These are phyloP conservation scores for Corniculantispora saksenae DNA, from an alignment of 2,329 filamentous ascomycete genomes.

Conservation along the genomic window DNA sequence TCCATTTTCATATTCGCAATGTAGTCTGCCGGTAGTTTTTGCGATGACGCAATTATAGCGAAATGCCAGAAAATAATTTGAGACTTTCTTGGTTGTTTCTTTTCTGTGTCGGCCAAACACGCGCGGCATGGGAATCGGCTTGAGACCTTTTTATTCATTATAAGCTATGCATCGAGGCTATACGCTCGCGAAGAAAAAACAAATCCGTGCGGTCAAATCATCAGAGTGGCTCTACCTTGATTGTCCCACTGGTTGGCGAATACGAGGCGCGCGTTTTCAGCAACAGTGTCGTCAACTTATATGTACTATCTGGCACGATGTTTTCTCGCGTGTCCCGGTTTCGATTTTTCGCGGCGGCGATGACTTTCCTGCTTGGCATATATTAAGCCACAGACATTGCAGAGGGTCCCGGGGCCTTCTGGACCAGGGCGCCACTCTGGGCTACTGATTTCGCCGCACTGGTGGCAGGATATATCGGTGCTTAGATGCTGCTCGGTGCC, in stretches of 20 bases:
- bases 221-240: no score
- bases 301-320: background rate
- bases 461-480: slow-evolving; percentile 16
- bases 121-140: no score
- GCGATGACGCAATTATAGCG: no score
- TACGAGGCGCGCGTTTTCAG: no score
- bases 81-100: no score
- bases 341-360: background rate
- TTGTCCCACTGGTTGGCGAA: no score
- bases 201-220: background rate
- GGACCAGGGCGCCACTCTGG: slow-evolving; percentile 20
- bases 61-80: no score
- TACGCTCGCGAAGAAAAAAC: background rate
- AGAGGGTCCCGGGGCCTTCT: slow-evolving; percentile 19
- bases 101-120: no score
- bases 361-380: slow-evolving; percentile 20
- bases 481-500: background rate
- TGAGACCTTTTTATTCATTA: background rate
- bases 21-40: background rate
- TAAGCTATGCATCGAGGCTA: background rate
- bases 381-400: slow-evolving; percentile 21
- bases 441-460: slow-evolving; percentile 13
- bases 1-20: background rate
- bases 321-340: background rate
- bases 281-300: background rate